A percentile compares a stretch with the other conserved stretches of the same genome.
Evolutionary conservation across 140 eudicot genomes (phyloP).

Genomic region (Bidens hawaiensis): DNA sequence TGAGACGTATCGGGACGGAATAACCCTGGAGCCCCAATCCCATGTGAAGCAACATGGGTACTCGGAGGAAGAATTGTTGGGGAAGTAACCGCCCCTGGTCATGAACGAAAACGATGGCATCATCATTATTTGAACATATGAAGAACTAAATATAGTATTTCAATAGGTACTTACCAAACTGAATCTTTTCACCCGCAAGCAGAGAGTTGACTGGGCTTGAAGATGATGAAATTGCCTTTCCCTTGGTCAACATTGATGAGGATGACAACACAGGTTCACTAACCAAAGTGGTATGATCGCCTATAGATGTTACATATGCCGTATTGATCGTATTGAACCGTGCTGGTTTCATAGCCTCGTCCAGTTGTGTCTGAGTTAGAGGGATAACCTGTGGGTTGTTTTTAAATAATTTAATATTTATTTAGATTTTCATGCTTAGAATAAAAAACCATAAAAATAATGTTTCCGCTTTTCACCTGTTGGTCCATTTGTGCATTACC

Average conservation of each 20-base stretch:
- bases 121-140: not conserved
- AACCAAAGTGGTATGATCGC: slow-evolving; percentile 39
- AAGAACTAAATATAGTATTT: not conserved
- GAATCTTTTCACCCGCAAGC: slow-evolving; percentile 96
- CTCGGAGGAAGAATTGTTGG: slow-evolving; percentile 74
- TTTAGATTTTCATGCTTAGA: not conserved
- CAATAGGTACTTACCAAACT: slow-evolving; percentile 68
- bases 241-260: slow-evolving; percentile 51
- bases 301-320: slow-evolving; percentile 45
- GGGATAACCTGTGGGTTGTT: slow-evolving; percentile 86
- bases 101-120: not conserved
- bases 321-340: slow-evolving; percentile 52
- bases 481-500: slow-evolving; percentile 40
- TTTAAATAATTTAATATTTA: no score
- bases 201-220: slow-evolving; percentile 85
- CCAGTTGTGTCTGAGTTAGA: slow-evolving; percentile 83
- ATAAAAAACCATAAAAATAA: no score
- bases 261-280: slow-evolving; percentile 50
- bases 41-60: slow-evolving; percentile 66
- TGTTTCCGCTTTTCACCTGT: slow-evolving; percentile 45
- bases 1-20: slow-evolving; percentile 48
- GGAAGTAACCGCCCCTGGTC: slow-evolving; percentile 93
- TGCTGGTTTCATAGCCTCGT: slow-evolving; percentile 91
- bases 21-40: slow-evolving; percentile 65
- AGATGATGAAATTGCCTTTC: slow-evolving; percentile 53